A percentile compares a stretch with the other conserved stretches of the same genome.
These are phyloP conservation scores for Adiantum capillusveneris DNA, from an alignment of 75 land plant genomes.

Conservation along the genomic window DNA sequence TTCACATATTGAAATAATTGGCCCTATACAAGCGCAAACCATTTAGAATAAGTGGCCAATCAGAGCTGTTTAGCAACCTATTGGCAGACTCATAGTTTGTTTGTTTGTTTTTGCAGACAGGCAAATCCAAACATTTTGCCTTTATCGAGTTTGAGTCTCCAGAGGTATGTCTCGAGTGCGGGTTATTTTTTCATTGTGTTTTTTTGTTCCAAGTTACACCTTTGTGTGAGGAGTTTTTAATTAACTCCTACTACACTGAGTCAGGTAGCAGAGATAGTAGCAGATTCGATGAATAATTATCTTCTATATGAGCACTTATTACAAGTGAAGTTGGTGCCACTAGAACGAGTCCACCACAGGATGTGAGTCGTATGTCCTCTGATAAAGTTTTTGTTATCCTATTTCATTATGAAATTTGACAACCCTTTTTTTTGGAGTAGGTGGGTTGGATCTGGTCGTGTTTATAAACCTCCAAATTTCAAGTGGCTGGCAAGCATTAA, in stretches of 20 bases:
- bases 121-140: conserved; percentile 85
- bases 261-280: conserved; percentile 95
- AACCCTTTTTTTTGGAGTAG: conserved; percentile 20
- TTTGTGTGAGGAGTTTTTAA: no score
- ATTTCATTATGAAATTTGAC: no score
- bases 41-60: no score
- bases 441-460: conserved; percentile 44
- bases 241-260: no score
- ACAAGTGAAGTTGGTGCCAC: conserved; percentile 72
- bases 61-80: no score
- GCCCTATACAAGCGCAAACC: no score
- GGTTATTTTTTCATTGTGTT: no score
- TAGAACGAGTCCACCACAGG: conserved; percentile 57
- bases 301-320: conserved; percentile 73
- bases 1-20: no score
- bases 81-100: no score
- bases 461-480: conserved; percentile 28
- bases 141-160: conserved; percentile 79
- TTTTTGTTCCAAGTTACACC: no score
- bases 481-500: conserved; percentile 31
- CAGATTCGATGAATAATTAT: conserved; percentile 76
- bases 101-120: conserved; percentile 50
- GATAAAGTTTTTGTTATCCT: no score
- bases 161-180: conserved; percentile 56
- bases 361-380: conserved; percentile 62